Evolutionary conservation across 192 early-diverging fungal genomes (phyloP), one percentile per base, ranked within the genome.

Genomic region (Backusella luteola): DNA sequence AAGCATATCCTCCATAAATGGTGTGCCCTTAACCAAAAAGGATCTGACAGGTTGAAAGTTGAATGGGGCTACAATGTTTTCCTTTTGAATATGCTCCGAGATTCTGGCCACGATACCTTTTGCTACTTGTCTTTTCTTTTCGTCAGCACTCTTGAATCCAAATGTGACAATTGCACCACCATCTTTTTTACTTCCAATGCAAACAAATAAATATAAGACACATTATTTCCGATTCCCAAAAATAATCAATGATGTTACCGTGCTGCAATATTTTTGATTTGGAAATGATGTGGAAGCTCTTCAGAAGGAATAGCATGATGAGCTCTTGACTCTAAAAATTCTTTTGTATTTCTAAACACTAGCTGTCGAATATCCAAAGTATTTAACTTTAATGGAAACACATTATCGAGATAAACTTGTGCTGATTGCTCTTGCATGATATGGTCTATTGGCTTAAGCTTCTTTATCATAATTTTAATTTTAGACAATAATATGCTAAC

Each of bases 1-100:
- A 8, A 85, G 69, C 76, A 95, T 87, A 76, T 95, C 94, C 69
- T 95, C 94, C 32, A 88, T 78, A 67, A 95, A 95, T 23, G 93
- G 92, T 19, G 80, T 71, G 3, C 93, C 94, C 52, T 88, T 90
- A 36, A 96, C 91, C 6, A 89, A 81, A 79, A 94, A 90, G 0
- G 90, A 87, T 41, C 91, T 85, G 4, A 89, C 82, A 19, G 82
- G 86, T 70, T 85, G 82, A 34, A 94, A 79, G 69, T 91, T 94
- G 73, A 92, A 91, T 86, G 88, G 91, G 29, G 90, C 87, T 46
- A 92, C 86, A 8, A 87, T 74, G 26, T 77, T 81, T 19, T 89
- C 76, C n/a, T 89, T 71, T 9, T 84, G 75, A 11, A 96, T 78
- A 72, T 91, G 88, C 9, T 83, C 71, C 29, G 81, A 73, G 35